These are phyloP conservation scores for Teunomyces funiuensis DNA, from an alignment of 805 yeast species.

Conservation along the genomic window DNA sequence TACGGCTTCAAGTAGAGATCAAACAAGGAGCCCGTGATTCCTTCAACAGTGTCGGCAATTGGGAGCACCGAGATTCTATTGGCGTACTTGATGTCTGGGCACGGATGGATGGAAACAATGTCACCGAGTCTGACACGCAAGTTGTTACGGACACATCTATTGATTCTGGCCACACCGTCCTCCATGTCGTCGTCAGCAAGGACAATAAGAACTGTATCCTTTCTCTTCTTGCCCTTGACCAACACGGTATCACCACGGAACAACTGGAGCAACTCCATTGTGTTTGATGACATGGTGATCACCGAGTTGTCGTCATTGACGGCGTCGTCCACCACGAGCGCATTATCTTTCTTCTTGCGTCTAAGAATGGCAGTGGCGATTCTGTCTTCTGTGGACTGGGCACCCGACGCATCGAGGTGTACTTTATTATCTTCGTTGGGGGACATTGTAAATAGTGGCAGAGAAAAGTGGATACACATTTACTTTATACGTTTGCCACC, in stretches of 20 bases:
- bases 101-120: conserved; percentile 85
- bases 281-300: conserved; percentile 89
- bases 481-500: conserved; percentile 5
- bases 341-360: conserved; percentile 96
- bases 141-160: conserved; percentile 95
- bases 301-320: conserved; percentile 96
- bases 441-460: neutral
- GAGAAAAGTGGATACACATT: conserved; percentile 1
- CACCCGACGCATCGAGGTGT: conserved; percentile 62
- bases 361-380: conserved; percentile 97
- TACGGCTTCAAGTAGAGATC: conserved; percentile 97
- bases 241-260: conserved; percentile 98
- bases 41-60: conserved; percentile 97
- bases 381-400: conserved; percentile 53
- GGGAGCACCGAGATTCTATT: conserved; percentile 92
- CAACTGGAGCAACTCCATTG: conserved; percentile 91
- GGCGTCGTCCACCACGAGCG: conserved; percentile 94
- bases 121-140: conserved; percentile 93
- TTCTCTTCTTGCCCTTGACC: conserved; percentile 97
- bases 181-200: conserved; percentile 95
- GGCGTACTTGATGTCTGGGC: conserved; percentile 98
- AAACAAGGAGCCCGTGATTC: conserved; percentile 92
- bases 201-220: conserved; percentile 94
- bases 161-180: conserved; percentile 90
- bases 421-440: conserved; percentile 25